phyloP scores from a whole-genome alignment of 768 basidiomycete genomes.

The Naganishia friedmannii region DNA sequence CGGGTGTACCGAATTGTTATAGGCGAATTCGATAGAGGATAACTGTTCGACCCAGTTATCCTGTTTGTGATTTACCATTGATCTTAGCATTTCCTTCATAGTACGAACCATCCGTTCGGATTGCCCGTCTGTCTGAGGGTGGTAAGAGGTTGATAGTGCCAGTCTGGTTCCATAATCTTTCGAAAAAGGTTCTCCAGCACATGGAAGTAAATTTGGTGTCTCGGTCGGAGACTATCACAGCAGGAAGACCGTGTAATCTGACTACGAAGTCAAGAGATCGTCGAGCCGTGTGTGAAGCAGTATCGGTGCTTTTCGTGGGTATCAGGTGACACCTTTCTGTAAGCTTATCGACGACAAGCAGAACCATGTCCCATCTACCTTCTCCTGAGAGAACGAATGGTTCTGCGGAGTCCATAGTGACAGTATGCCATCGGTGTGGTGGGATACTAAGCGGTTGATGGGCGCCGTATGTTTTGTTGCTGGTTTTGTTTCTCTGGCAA shows the following conservation, averaged over 20 bases:
- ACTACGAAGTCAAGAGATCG: conserved; percentile 16
- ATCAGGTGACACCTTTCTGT: conserved; percentile 55
- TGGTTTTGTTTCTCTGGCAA: neutral
- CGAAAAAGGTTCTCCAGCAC: conserved; percentile 55
- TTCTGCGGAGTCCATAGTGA: conserved; percentile 48
- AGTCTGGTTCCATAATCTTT: conserved; percentile 45
- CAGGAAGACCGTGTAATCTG: conserved; percentile 52
- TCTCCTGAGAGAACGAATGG: conserved; percentile 3
- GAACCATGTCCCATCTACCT: conserved; percentile 40
- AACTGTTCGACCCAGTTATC: conserved; percentile 38
- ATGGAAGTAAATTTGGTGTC: conserved; percentile 54
- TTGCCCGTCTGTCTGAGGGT: too few species aligned
- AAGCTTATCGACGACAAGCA: conserved; percentile 53
- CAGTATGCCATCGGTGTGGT: too few species aligned
- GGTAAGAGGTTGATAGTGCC: conserved; percentile 54
- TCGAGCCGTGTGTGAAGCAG: conserved; percentile 43
- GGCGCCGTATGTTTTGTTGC: conserved; percentile 37
- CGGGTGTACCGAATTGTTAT: conserved; percentile 8
- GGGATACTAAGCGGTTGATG: conserved; percentile 45
- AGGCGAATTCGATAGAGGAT: conserved; percentile 11
- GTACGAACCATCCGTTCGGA: too few species aligned
- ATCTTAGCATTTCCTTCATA: too few species aligned
- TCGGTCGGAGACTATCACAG: too few species aligned
- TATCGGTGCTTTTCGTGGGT: conserved; percentile 46
- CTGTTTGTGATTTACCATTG: conserved; percentile 31